Percentiles rank a stretch among this genome's conserved stretches.
phyloP scores from a whole-genome alignment of 257 asterid species.

The Przewalskia tangutica region DNA sequence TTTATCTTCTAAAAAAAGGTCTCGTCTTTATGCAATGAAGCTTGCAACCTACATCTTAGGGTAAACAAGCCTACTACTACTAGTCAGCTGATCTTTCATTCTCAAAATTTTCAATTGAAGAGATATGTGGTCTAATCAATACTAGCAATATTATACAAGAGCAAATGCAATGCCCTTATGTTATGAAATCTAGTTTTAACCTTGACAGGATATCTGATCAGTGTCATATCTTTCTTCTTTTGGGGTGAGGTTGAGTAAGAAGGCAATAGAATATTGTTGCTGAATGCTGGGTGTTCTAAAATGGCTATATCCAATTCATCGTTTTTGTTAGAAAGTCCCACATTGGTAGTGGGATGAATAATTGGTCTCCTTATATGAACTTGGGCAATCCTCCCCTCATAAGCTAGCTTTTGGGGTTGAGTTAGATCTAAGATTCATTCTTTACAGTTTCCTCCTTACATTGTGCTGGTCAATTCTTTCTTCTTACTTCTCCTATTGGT shows the following conservation, averaged over 20 bases:
- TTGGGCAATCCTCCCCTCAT: no score
- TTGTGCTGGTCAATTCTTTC: background rate
- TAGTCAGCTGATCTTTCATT: background rate
- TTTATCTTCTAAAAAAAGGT: background rate
- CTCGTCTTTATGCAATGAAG: background rate
- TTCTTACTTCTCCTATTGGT: constrained; percentile 7
- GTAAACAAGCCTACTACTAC: background rate
- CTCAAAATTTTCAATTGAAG: background rate
- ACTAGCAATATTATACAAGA: background rate
- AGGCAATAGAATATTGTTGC: background rate
- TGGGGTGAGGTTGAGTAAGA: background rate
- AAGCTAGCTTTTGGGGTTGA: no score
- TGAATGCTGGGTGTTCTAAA: background rate
- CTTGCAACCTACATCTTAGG: background rate
- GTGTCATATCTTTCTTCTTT: background rate
- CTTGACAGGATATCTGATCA: background rate
- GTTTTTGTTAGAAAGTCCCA: background rate
- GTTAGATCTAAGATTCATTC: no score
- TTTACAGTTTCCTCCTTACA: background rate
- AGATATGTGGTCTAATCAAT: background rate
- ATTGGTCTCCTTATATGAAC: no score
- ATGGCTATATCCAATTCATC: background rate
- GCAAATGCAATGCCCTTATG: background rate
- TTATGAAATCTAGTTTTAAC: background rate
- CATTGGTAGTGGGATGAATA: no score